Base-by-base conservation (phyloP, 2,329 filamentous ascomycete species). In the Ophiostoma piceae region DNA sequence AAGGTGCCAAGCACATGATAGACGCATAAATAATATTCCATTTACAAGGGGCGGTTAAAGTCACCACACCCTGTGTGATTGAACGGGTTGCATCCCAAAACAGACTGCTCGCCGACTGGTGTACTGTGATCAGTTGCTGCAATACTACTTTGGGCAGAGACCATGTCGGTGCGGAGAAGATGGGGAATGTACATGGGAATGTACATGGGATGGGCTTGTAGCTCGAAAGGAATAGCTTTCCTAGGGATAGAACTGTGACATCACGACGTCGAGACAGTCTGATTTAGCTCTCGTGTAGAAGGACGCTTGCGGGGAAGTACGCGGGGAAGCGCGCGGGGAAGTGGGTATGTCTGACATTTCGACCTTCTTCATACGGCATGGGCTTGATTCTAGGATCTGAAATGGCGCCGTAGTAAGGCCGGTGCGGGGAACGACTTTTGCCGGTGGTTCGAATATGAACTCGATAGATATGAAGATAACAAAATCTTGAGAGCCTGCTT, bases 291-390 rank as follows among this genome's bases (percentile, higher is more conserved):
- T 41, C 12, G 39, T 41, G 12, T 41, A 3, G 39, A 12, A 41
- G 3, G 5, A 29, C 8, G n/a, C 22, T 22, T 57, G 22, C n/a
- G 51, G 51, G n/a, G 51, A 57, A 57, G 11, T 26, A 47, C 43
- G 43, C 43, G 43, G 51, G n/a, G 51, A 57, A 57, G 51, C n/a
- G 51, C 22, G 57, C 57, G 57, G 57, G 57, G 57, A 60, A 60
- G 57, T 60, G 26, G 57, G 57, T 26, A 14, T 3, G 14, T 7
- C 9, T 19, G 4, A 16, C 26, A 32, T 60, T 57, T 8, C 26
- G n/a, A 60, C 57, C 57, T 60, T 32, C 57, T 60, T 1, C 6
- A 60, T 60, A 2, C 57, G 6, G 57, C 8, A 22, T 35, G 16
- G 26, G 11, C 5, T 32, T 60, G 19, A 29, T 32, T 4, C 4